Percentiles rank a stretch among this genome's conserved stretches.
Evolutionary conservation across 805 yeast species (phyloP).

Genomic region (Candida takata): DNA sequence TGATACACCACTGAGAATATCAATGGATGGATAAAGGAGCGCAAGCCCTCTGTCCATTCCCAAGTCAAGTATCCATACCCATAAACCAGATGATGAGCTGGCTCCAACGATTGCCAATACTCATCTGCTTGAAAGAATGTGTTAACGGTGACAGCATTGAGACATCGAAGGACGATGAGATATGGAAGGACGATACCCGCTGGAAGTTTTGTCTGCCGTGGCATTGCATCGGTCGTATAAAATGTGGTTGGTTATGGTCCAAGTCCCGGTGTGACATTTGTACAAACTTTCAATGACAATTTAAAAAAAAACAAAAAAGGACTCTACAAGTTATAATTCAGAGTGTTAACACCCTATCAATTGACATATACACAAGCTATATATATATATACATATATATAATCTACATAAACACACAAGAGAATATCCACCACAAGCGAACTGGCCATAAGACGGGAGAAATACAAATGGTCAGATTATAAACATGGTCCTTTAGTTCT

Average conservation of each 20-base stretch:
- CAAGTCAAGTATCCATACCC: slow-evolving; percentile 85
- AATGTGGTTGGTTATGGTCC: no score
- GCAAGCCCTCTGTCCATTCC: slow-evolving; percentile 81
- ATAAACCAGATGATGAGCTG: slow-evolving; percentile 70
- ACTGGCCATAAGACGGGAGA: slow-evolving; percentile 16
- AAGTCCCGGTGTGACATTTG: no score
- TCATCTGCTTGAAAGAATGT: slow-evolving; percentile 97
- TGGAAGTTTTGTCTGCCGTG: slow-evolving; percentile 11
- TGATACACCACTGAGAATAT: slow-evolving; percentile 47
- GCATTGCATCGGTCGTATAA: no score
- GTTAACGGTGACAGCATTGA: slow-evolving; percentile 54
- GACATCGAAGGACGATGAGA: slow-evolving; percentile 39
- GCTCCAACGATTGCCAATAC: slow-evolving; percentile 87
- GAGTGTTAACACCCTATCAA: no score
- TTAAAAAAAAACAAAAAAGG: no score
- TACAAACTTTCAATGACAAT: no score
- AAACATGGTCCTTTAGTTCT: slow-evolving; percentile 20
- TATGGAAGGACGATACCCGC: slow-evolving; percentile 19
- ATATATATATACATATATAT: background rate
- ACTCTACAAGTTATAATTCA: no score
- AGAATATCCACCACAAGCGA: slow-evolving; percentile 25
- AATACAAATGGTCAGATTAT: slow-evolving; percentile 20
- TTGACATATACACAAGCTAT: no score
- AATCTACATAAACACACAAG: no score
- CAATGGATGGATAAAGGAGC: slow-evolving; percentile 78